Base-by-base conservation (phyloP, 2,329 filamentous ascomycete species). In the Colletotrichum sp. region DNA sequence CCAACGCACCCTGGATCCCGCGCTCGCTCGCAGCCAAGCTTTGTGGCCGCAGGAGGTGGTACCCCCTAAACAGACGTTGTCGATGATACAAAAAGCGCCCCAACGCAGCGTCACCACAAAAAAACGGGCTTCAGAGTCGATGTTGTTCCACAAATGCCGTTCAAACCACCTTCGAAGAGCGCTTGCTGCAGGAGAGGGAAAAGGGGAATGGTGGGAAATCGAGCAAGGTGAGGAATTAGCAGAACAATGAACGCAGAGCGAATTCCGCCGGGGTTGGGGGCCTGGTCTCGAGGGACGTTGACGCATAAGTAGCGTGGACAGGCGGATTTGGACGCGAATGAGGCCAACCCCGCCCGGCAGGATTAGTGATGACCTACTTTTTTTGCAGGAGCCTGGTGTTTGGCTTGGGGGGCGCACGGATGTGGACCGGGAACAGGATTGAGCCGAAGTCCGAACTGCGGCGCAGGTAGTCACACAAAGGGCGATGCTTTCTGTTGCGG, bases 231-330 rank as follows among this genome's bases (percentile, higher is more conserved):
- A 48, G 43, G 43, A 48, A 48, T 48, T 21, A n/a, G 18, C 43
- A 48, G 43, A 48, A 48, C 32, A 24, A 66, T 26, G 30, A 61
- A 52, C 10, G 30, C 6, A 67, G 15, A 34, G 26, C 57, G 73
- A 75, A 75, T 52, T 30, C 70, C 73, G 57, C 32, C 73, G 70
- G 73, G 24, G 43, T 75, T 75, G 55, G 67, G 39, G 43, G 5
- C 30, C 10, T 6, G 68, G 55, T 57, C 30, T 39, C 16, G 68
- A 72, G 72, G 55, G 68, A 32, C 24, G 21, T 26, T 43, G 64
- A n/a, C 32, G 70, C 70, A 67, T 60, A 75, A 59, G 70, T 60
- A 75, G 12, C 18, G 57, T 43, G 3, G 64, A 36, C 15, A n/a
- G 8, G 13, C 69, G 73, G 63, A 18, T 16, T 75, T 75, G 34